phyloP scores from a whole-genome alignment of 257 asterid genomes.

The Solanum arcanum region DNA sequence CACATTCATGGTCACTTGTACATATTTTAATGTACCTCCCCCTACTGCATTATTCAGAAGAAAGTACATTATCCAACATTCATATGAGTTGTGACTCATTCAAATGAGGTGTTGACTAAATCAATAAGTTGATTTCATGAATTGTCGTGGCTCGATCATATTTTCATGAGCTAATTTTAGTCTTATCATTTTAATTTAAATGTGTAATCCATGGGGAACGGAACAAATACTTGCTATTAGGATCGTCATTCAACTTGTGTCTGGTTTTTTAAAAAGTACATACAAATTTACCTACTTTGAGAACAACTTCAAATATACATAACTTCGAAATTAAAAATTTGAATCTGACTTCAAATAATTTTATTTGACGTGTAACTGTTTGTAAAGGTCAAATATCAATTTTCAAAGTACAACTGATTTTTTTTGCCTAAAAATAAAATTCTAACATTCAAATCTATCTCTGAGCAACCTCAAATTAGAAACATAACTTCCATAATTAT shows the following conservation, averaged over 20 bases:
- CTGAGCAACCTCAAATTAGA: background rate
- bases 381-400: background rate
- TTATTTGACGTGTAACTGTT: background rate
- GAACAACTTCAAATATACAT: background rate
- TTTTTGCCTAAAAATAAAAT: background rate
- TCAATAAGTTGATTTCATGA: background rate
- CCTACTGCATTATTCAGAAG: background rate
- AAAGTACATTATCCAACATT: background rate
- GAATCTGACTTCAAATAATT: background rate
- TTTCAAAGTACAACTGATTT: background rate
- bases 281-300: background rate
- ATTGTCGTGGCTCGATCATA: background rate
- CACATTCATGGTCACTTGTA: background rate
- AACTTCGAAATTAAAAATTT: background rate
- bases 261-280: background rate
- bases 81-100: background rate
- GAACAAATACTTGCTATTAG: background rate
- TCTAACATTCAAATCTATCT: background rate
- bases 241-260: rapidly evolving
- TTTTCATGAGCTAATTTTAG: background rate
- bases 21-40: background rate
- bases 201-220: background rate
- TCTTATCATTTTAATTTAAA: background rate
- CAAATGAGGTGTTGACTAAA: background rate
- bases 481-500: background rate